phyloP scores from a whole-genome alignment of 73 alveolate species.

The Effrenium voratum region DNA sequence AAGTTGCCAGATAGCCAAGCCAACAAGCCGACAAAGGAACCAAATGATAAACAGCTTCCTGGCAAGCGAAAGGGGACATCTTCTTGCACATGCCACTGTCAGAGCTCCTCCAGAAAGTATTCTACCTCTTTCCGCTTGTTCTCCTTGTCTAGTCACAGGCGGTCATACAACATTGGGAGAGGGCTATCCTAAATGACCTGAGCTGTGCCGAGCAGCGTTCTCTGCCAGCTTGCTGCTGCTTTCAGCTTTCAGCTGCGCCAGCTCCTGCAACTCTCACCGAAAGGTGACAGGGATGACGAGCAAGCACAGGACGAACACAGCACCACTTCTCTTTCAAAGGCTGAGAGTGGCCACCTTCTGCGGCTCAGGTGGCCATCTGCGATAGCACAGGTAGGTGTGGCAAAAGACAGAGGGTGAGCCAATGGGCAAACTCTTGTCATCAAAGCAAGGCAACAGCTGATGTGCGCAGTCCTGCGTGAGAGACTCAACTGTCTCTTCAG shows the following conservation, averaged over 20 bases:
- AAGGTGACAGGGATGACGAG: no score
- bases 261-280: slow-evolving; percentile 38
- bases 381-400: background rate
- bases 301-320: background rate
- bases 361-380: background rate
- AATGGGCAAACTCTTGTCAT: no score
- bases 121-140: slow-evolving; percentile 47
- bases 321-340: background rate
- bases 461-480: background rate
- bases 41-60: background rate
- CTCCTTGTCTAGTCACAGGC: background rate
- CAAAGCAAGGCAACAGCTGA: background rate
- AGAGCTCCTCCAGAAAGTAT: slow-evolving; percentile 31
- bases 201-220: background rate
- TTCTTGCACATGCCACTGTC: background rate
- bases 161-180: background rate
- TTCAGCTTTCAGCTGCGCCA: slow-evolving; percentile 12
- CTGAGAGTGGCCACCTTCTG: background rate
- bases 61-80: background rate
- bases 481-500: slow-evolving; percentile 21
- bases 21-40: background rate
- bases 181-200: background rate
- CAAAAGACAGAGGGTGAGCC: background rate
- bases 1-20: background rate
- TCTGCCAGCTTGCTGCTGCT: slow-evolving; percentile 30